phyloP scores from a whole-genome alignment of 257 asterid species.

The Buddleja alternifolia region DNA sequence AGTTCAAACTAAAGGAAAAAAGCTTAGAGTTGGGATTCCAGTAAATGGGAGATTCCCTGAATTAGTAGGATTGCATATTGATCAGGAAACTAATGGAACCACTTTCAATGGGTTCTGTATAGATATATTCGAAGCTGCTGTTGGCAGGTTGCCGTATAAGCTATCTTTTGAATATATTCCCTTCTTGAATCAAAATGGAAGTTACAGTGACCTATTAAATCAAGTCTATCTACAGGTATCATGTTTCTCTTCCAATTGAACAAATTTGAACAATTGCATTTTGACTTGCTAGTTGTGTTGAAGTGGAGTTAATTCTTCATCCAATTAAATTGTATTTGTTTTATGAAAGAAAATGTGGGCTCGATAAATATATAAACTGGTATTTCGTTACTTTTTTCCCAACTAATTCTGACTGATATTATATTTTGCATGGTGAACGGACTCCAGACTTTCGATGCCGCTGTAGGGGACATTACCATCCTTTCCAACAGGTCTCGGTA shows the following conservation, averaged over 20 bases:
- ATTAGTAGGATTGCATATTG: slow-evolving; percentile 18
- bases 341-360: too few relatives aligned
- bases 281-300: too few relatives aligned
- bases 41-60: slow-evolving; percentile 21
- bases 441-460: slow-evolving; percentile 46
- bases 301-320: too few relatives aligned
- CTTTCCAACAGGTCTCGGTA: slow-evolving; percentile 41
- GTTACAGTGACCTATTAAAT: slow-evolving; percentile 32
- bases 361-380: too few relatives aligned
- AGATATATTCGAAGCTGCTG: slow-evolving; percentile 44
- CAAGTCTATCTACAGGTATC: slow-evolving; percentile 42
- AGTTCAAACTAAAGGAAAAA: not conserved
- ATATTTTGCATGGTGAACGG: slow-evolving; percentile 21
- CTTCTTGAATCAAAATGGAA: slow-evolving; percentile 31
- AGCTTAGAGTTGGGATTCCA: slow-evolving; percentile 32
- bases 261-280: too few relatives aligned
- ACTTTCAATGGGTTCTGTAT: slow-evolving; percentile 34
- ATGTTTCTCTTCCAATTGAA: too few relatives aligned
- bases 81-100: slow-evolving; percentile 16
- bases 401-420: not conserved
- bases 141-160: slow-evolving; percentile 23
- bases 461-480: slow-evolving; percentile 46
- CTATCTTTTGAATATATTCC: slow-evolving; percentile 39
- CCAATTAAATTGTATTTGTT: too few relatives aligned
- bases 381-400: not conserved